A percentile compares a stretch with the other conserved stretches of the same genome.
Evolutionary conservation across 768 basidiomycete species (phyloP).

Genomic region (Cyclocybe cylindracea): DNA sequence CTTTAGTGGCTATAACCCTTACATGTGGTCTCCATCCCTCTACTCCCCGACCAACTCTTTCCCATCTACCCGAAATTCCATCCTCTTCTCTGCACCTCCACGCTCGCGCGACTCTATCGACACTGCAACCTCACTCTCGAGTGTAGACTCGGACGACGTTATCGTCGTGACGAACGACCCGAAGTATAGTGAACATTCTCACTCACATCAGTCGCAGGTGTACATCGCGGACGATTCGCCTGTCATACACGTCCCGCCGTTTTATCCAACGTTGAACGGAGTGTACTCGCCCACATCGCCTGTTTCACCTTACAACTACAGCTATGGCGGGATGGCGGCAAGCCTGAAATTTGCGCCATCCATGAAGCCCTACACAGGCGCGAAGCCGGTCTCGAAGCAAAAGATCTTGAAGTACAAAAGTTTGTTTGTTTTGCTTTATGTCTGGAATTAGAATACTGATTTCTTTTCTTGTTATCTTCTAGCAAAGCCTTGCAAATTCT

Average conservation of each 20-base stretch:
- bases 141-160: constrained; percentile 30
- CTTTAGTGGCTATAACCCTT: constrained; percentile 12
- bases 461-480: background rate
- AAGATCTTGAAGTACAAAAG: constrained; percentile 44
- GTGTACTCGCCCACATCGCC: constrained; percentile 8
- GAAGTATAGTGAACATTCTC: constrained; percentile 38
- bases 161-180: constrained; percentile 39
- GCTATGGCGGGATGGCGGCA: constrained; percentile 10
- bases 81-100: constrained; percentile 14
- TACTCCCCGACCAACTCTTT: constrained; percentile 10
- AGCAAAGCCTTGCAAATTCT: constrained; percentile 69
- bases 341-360: constrained; percentile 4
- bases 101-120: constrained; percentile 26
- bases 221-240: constrained; percentile 32
- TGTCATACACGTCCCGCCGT: constrained; percentile 33
- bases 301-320: constrained; percentile 18
- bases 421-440: constrained; percentile 9
- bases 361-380: constrained; percentile 16
- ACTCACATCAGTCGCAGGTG: constrained; percentile 42
- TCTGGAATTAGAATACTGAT: background rate
- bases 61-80: constrained; percentile 9
- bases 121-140: constrained; percentile 23
- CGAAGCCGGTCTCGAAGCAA: constrained; percentile 29
- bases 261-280: constrained; percentile 21
- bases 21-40: constrained; percentile 14